These are phyloP conservation scores for Ambrosia trifida DNA, from an alignment of 129 eudicot species.

Conservation along the genomic window DNA sequence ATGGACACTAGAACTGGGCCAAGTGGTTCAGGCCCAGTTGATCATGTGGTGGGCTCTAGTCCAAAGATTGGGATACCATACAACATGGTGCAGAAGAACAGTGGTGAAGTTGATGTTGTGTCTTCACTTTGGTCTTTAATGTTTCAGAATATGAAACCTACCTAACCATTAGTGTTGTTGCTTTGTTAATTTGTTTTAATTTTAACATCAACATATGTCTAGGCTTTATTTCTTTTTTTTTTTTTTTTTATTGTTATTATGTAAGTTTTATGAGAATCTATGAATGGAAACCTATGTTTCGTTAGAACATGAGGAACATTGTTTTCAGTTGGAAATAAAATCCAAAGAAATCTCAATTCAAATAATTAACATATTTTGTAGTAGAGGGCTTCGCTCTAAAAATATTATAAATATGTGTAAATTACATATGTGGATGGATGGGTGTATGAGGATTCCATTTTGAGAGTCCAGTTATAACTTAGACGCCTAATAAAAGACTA, in stretches of 20 bases:
- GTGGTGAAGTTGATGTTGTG: slow-evolving; percentile 35
- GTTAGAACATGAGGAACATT: neutral
- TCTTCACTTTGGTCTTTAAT: slow-evolving; percentile 68
- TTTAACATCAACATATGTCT: slow-evolving; percentile 10
- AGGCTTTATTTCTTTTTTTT: neutral
- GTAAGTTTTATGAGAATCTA: neutral
- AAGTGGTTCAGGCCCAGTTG: neutral
- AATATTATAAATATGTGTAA: too few relatives aligned
- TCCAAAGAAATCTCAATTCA: too few relatives aligned
- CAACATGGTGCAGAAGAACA: slow-evolving; percentile 28
- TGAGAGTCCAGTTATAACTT: too few relatives aligned
- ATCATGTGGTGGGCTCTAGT: neutral
- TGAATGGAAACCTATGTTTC: neutral
- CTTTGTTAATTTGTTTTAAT: neutral
- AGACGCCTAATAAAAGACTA: too few relatives aligned
- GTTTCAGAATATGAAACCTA: slow-evolving; percentile 80
- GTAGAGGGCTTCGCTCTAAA: too few relatives aligned
- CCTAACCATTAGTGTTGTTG: slow-evolving; percentile 21
- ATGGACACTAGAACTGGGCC: slow-evolving; percentile 27
- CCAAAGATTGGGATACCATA: slow-evolving; percentile 24
- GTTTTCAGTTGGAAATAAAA: too few relatives aligned
- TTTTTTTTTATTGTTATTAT: neutral
- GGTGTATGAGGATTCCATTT: too few relatives aligned
- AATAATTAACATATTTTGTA: too few relatives aligned
- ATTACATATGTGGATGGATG: too few relatives aligned